phyloP scores from a whole-genome alignment of 1,284 basidiomycete genomes.

The Ustilago trichophora region DNA sequence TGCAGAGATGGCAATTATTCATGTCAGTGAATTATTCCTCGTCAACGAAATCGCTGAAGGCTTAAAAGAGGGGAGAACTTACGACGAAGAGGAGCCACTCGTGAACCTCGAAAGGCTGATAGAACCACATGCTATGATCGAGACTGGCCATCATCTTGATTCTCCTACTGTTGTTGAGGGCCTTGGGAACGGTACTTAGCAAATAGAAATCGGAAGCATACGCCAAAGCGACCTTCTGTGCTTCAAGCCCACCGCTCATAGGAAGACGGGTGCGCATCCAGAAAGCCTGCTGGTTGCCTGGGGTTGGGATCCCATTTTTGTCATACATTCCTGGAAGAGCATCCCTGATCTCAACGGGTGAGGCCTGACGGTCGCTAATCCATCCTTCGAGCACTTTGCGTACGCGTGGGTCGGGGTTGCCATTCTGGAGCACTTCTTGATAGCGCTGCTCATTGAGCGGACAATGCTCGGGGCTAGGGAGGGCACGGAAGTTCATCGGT shows the following conservation, averaged over 20 bases:
- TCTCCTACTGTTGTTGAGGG: constrained; percentile 40
- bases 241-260: constrained; percentile 44
- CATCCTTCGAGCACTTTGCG: constrained; percentile 44
- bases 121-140: constrained; percentile 66
- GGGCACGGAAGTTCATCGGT: constrained; percentile 28
- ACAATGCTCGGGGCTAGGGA: constrained; percentile 42
- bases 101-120: constrained; percentile 57
- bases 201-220: constrained; percentile 61
- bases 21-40: constrained; percentile 1
- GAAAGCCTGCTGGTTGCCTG: constrained; percentile 60
- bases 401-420: constrained; percentile 20
- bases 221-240: constrained; percentile 61
- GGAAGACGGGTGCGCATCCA: constrained; percentile 59
- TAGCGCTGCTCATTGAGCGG: constrained; percentile 54
- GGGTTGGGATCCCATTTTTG: constrained; percentile 48
- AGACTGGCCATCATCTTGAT: constrained; percentile 65
- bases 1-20: neutral
- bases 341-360: constrained; percentile 60
- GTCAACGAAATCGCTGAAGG: neutral
- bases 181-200: constrained; percentile 57
- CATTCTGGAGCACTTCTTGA: constrained; percentile 32
- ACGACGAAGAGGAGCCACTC: constrained; percentile 63
- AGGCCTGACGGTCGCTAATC: constrained; percentile 50
- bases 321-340: constrained; percentile 63
- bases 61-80: constrained; percentile 5